These are phyloP conservation scores for Ormosia semicastrata DNA, from an alignment of 306 rosid species.

Conservation along the genomic window DNA sequence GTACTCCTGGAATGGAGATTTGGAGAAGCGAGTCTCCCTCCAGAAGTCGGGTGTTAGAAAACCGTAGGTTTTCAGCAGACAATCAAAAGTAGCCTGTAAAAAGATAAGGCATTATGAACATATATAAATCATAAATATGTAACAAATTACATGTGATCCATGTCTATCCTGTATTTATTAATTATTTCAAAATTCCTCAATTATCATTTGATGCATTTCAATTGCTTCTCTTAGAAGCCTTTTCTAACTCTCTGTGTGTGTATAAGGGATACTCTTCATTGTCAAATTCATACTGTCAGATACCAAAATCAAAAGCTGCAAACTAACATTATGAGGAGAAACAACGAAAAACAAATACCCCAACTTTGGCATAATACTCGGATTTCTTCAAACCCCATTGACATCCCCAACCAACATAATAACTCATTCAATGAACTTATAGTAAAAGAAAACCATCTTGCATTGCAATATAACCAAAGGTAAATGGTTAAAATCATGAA, in stretches of 20 bases:
- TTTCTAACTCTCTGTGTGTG: background rate
- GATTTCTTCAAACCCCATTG: background rate
- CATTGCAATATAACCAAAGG: background rate
- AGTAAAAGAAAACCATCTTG: background rate
- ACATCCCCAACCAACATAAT: background rate
- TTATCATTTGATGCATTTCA: background rate
- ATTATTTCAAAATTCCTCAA: background rate
- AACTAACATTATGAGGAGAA: background rate
- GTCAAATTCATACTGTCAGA: background rate
- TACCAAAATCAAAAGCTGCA: background rate
- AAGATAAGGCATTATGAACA: background rate
- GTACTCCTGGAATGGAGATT: conserved; percentile 39
- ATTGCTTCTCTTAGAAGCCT: background rate
- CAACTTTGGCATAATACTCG: no score
- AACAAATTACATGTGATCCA: background rate
- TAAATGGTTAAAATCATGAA: background rate
- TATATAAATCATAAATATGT: background rate
- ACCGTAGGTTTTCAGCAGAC: conserved; percentile 33
- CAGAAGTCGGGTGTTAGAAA: conserved; percentile 34
- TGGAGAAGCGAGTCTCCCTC: conserved; percentile 35
- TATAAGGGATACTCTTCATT: background rate
- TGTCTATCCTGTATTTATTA: no score
- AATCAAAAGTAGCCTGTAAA: conserved; percentile 38
- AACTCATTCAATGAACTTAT: background rate
- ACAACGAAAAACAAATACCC: background rate